Evolutionary conservation across 768 basidiomycete species (phyloP).

Genomic region (Serpula lacrymans): DNA sequence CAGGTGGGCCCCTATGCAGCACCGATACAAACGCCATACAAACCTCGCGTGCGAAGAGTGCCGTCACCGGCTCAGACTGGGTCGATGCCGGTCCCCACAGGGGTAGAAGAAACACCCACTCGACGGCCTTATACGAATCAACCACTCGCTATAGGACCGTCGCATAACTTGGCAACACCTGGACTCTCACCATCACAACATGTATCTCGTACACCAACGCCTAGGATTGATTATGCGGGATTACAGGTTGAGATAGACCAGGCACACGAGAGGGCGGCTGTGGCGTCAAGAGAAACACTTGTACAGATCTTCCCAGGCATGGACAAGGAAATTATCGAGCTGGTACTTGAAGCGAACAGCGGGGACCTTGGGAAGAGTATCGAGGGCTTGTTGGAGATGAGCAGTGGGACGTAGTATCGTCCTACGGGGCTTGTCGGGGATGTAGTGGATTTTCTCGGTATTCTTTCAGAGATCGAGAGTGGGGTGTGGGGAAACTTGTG

Average conservation of each 20-base stretch:
- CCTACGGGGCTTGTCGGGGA: no score
- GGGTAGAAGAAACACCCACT: slow-evolving; percentile 47
- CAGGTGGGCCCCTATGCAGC: slow-evolving; percentile 8
- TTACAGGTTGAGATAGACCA: slow-evolving; percentile 76
- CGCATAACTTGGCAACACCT: slow-evolving; percentile 40
- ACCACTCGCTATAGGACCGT: slow-evolving; percentile 47
- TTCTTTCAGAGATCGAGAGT: no score
- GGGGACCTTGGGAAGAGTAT: slow-evolving; percentile 90
- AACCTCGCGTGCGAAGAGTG: slow-evolving; percentile 60
- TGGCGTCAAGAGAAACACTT: slow-evolving; percentile 72
- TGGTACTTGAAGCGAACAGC: slow-evolving; percentile 85
- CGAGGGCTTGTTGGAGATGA: slow-evolving; percentile 79
- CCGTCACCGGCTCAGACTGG: no score
- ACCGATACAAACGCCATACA: slow-evolving; percentile 65
- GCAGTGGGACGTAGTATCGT: slow-evolving; percentile 23
- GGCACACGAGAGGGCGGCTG: slow-evolving; percentile 70
- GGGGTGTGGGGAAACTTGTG: no score
- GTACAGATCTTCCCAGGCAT: slow-evolving; percentile 84
- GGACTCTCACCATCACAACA: slow-evolving; percentile 48
- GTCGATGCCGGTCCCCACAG: slow-evolving; percentile 22
- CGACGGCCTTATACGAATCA: slow-evolving; percentile 42
- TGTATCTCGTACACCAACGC: slow-evolving; percentile 69
- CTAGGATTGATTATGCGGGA: slow-evolving; percentile 63
- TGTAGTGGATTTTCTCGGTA: no score
- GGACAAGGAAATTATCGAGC: slow-evolving; percentile 81